Conservation (phyloP, 352 stramenopile genomes). For the Phytophthora pistaciae region DNA sequence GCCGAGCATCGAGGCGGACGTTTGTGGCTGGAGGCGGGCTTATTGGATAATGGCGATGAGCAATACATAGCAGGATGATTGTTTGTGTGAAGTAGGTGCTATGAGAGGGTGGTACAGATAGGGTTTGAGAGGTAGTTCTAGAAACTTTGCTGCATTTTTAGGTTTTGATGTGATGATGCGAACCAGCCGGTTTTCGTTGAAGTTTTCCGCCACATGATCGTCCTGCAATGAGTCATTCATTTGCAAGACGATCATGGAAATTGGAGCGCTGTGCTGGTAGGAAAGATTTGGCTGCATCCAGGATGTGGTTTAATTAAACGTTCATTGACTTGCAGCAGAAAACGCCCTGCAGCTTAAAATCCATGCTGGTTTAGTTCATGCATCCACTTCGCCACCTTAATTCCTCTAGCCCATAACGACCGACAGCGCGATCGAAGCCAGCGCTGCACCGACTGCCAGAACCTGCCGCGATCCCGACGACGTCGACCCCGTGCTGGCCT, state of each 20-base stretch:
- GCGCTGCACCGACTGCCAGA: conserved; percentile 3
- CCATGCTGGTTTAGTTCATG: neutral
- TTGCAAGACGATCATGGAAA: neutral
- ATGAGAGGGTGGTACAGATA: neutral
- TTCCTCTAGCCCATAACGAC: conserved; percentile 22
- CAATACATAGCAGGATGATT: neutral
- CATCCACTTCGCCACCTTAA: neutral
- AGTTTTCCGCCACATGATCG: too few species aligned
- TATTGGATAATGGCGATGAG: neutral
- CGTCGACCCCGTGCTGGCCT: conserved; percentile 2
- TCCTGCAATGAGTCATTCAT: too few species aligned
- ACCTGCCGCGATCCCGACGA: conserved; percentile 16
- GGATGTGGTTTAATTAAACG: too few species aligned
- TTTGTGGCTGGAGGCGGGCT: conserved; percentile 33
- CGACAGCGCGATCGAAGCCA: conserved; percentile 25
- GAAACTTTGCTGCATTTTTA: neutral
- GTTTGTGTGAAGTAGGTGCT: too few species aligned
- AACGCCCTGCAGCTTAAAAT: too few species aligned
- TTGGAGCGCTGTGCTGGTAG: too few species aligned
- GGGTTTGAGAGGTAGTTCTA: neutral
- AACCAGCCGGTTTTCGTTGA: neutral
- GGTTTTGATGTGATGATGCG: neutral
- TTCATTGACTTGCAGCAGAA: too few species aligned
- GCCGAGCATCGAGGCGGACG: conserved; percentile 18
- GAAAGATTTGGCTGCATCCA: too few species aligned